A percentile compares a stretch with the other conserved stretches of the same genome.
Conservation (phyloP, 78 protist species). For the Dictyostelium purpureum region DNA sequence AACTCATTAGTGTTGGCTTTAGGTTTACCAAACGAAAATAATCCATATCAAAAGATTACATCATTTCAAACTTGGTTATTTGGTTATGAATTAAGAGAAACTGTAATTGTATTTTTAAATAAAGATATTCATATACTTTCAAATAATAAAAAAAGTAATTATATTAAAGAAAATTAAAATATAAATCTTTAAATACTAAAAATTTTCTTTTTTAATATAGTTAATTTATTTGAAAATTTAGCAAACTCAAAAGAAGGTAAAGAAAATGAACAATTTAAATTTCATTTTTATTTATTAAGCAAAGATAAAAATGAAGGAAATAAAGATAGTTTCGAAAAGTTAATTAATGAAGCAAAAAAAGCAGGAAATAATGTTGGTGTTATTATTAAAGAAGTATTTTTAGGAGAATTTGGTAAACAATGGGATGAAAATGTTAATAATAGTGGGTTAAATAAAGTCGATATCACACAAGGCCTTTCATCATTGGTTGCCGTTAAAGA, state of each 20-base stretch:
- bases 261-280: background rate
- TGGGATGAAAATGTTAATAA: slow-evolving; percentile 41
- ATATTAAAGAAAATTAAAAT: background rate
- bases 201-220: background rate
- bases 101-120: slow-evolving; percentile 76
- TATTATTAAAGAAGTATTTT: slow-evolving; percentile 50
- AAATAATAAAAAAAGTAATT: slow-evolving; percentile 67
- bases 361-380: slow-evolving; percentile 58
- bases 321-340: slow-evolving; percentile 43
- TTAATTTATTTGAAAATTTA: slow-evolving; percentile 27
- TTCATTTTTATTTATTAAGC: slow-evolving; percentile 9
- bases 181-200: background rate
- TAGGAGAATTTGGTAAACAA: slow-evolving; percentile 56
- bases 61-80: slow-evolving; percentile 77
- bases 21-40: slow-evolving; percentile 60
- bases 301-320: slow-evolving; percentile 36
- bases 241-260: too few species aligned
- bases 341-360: slow-evolving; percentile 37
- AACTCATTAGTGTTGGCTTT: slow-evolving; percentile 33
- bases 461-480: slow-evolving; percentile 62
- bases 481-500: slow-evolving; percentile 55
- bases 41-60: slow-evolving; percentile 65
- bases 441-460: slow-evolving; percentile 21
- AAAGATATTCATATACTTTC: slow-evolving; percentile 52
- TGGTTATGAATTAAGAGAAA: slow-evolving; percentile 85